phyloP scores from a whole-genome alignment of 345 rosid species.

The Orychophragmus violaceus region DNA sequence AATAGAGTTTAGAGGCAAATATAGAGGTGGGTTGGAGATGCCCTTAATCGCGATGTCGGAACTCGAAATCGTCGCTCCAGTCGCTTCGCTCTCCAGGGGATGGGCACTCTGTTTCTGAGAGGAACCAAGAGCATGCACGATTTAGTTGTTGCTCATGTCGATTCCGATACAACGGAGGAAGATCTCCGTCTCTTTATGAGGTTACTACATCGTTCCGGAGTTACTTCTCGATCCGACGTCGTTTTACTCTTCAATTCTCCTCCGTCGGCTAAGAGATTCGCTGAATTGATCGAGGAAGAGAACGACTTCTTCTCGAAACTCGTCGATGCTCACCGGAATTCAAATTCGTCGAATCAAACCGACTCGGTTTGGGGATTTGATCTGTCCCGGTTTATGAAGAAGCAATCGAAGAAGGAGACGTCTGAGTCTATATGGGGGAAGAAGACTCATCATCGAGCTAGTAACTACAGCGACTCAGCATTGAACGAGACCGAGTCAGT shows the following conservation, averaged over 20 bases:
- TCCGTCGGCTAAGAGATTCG: constrained; percentile 29
- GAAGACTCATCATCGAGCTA: constrained; percentile 26
- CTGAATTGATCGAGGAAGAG: constrained; percentile 47
- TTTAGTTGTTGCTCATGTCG: constrained; percentile 50
- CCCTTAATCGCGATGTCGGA: constrained; percentile 17
- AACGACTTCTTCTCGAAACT: constrained; percentile 63
- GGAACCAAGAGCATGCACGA: constrained; percentile 32
- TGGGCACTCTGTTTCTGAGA: constrained; percentile 30
- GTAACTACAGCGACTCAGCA: constrained; percentile 5
- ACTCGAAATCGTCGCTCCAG: background rate
- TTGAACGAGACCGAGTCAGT: constrained; percentile 27
- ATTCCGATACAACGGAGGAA: constrained; percentile 43
- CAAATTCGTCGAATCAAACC: constrained; percentile 28
- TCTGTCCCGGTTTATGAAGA: constrained; percentile 37
- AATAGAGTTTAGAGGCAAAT: no score
- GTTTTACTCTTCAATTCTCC: constrained; percentile 46
- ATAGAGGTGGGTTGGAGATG: no score
- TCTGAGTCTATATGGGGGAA: constrained; percentile 83
- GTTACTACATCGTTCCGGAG: constrained; percentile 58
- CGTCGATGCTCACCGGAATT: constrained; percentile 23
- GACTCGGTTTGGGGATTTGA: constrained; percentile 42
- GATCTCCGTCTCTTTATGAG: constrained; percentile 64
- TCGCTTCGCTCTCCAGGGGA: constrained; percentile 28
- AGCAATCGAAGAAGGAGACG: constrained; percentile 35
- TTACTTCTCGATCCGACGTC: constrained; percentile 55